Evolutionary conservation across 2,329 filamentous ascomycete species (phyloP), one percentile per base, ranked within the genome.

Genomic region (Beauveria australis): DNA sequence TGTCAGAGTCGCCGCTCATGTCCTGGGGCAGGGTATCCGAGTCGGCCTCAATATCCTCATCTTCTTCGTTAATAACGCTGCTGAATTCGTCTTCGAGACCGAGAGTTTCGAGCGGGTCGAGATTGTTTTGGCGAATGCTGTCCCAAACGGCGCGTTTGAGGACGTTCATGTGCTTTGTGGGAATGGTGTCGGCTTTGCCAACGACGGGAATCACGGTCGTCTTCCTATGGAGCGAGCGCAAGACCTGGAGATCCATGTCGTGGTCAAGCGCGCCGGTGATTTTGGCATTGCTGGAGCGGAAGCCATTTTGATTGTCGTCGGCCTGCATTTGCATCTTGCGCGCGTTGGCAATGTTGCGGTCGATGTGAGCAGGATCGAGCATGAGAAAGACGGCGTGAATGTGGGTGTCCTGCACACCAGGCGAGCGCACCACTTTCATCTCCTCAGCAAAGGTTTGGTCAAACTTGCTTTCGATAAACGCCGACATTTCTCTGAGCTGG

Each of bases 391-490:
- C 92, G 66, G 91, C 95, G 72, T 99, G 94, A 66, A 99, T 96
- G 73, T 99, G 94, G 55, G 93, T 97, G 77, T 99, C 94, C 72
- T 92, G 90, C 65, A 91, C 89, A 60, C 92, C 93, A 28, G 94
- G 93, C 58, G 92, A 92, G 68, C 94, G 89, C 64, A 97, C 82
- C 52, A 99, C 92, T 79, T 97, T 97, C 83, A 96, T 96, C 78
- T 99, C 94, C 76, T 99, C 94, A 53, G 86, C 86, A 72, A 99
- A 96, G 0, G 94, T 97, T 70, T 99, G 94, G 73, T 99, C 93
- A 67, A 99, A 99, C 74, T 97, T 97, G 79, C 89, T 93, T 79
- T 99, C 94, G 62, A 99, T 79, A 76, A 99, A 99, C 9, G 88
- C 83, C 40, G 89, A 88, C 79, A 97, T 92, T 72, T 96, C 91